A percentile compares a stretch with the other conserved stretches of the same genome.
These are phyloP conservation scores for Funneliformis geosporum DNA, from an alignment of 192 early-diverging fungal species.

Conservation along the genomic window DNA sequence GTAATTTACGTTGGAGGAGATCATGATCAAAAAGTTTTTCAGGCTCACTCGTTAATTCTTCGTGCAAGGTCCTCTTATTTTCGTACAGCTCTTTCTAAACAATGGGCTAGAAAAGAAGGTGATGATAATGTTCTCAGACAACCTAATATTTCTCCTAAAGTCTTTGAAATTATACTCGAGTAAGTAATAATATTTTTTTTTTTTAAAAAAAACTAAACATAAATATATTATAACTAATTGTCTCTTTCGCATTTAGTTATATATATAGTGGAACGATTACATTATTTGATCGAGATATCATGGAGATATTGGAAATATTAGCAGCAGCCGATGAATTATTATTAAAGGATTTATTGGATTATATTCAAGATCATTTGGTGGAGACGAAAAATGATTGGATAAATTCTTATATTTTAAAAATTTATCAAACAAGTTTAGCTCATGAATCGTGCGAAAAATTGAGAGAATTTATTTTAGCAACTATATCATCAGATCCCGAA, in stretches of 20 bases:
- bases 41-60: constrained; percentile 8
- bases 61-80: constrained; percentile 6
- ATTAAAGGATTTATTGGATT: constrained; percentile 18
- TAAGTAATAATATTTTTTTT: constrained; percentile 3
- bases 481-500: constrained; percentile 17
- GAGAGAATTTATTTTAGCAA: constrained; percentile 9
- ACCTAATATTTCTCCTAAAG: constrained; percentile 10
- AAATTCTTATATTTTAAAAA: not conserved
- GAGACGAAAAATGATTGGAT: constrained; percentile 1
- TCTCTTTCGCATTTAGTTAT: constrained; percentile 13
- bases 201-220: not conserved
- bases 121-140: not conserved
- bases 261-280: constrained; percentile 30
- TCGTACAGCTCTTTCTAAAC: constrained; percentile 1
- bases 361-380: constrained; percentile 26
- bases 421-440: not conserved
- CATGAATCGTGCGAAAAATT: constrained; percentile 11
- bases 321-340: constrained; percentile 27
- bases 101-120: constrained; percentile 26
- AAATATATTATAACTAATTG: not conserved
- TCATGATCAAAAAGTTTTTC: not conserved
- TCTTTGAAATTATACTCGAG: constrained; percentile 27
- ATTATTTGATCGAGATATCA: constrained; percentile 6
- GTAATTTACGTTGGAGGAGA: constrained; percentile 23
- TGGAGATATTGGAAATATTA: constrained; percentile 16